Percentiles rank a stretch among this genome's conserved stretches.
phyloP scores from a whole-genome alignment of 2,329 filamentous ascomycete genomes.

The Periconia sp. region DNA sequence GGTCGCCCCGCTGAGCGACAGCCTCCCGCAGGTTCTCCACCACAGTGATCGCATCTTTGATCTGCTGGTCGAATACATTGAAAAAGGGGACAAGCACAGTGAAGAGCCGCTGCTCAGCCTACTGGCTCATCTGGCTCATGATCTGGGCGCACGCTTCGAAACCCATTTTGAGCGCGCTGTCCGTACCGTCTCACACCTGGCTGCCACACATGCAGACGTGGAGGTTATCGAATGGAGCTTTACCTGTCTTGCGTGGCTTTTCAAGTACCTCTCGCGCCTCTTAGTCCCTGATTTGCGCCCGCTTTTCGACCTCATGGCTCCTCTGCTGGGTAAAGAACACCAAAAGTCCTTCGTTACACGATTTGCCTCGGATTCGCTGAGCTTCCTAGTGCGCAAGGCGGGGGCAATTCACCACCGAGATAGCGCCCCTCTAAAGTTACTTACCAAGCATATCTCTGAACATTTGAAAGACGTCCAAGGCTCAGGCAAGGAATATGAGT shows the following conservation, averaged over 20 bases:
- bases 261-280: constrained; percentile 92
- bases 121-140: constrained; percentile 92
- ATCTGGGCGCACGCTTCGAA: constrained; percentile 84
- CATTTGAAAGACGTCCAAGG: constrained; percentile 63
- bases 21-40: constrained; percentile 86
- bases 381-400: constrained; percentile 89
- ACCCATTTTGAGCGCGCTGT: constrained; percentile 80
- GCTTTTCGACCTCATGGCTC: constrained; percentile 79
- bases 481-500: constrained; percentile 65
- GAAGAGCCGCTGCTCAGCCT: constrained; percentile 85
- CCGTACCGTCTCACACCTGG: constrained; percentile 73
- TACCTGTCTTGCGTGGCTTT: constrained; percentile 87
- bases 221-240: constrained; percentile 99
- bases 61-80: constrained; percentile 73
- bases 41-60: constrained; percentile 85
- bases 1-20: constrained; percentile 79
- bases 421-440: constrained; percentile 63
- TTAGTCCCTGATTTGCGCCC: constrained; percentile 83
- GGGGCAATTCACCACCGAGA: constrained; percentile 76
- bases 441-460: constrained; percentile 71
- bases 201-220: constrained; percentile 73
- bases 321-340: constrained; percentile 78
- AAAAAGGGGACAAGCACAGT: constrained; percentile 73
- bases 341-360: constrained; percentile 86
- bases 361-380: constrained; percentile 93